Percentiles rank a stretch among this genome's conserved stretches.
These are phyloP conservation scores for Ajuga reptans DNA, from an alignment of 305 asterid species.

Conservation along the genomic window DNA sequence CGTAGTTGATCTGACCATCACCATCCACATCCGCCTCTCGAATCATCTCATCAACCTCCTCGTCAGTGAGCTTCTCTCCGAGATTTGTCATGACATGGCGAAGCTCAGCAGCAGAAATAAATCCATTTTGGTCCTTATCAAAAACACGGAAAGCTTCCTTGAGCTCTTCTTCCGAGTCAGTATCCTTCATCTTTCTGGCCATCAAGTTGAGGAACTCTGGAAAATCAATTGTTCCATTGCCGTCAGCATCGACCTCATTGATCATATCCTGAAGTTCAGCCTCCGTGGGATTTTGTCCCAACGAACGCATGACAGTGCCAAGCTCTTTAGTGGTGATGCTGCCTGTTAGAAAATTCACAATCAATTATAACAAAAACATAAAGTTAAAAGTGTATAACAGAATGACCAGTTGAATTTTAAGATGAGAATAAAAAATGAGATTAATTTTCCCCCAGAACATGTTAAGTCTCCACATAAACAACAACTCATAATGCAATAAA, in stretches of 20 bases:
- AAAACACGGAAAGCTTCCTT: constrained; percentile 83
- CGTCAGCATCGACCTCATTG: constrained; percentile 85
- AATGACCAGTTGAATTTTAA: too few relatives aligned
- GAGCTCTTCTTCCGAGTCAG: constrained; percentile 85
- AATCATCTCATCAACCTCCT: constrained; percentile 87
- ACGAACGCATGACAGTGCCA: constrained; percentile 78
- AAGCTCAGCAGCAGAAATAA: constrained; percentile 82
- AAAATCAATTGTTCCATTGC: constrained; percentile 83
- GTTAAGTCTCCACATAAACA: too few relatives aligned
- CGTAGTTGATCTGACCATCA: constrained; percentile 87
- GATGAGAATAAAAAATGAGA: too few relatives aligned
- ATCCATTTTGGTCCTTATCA: constrained; percentile 80
- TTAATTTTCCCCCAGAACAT: too few relatives aligned
- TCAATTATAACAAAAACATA: not conserved
- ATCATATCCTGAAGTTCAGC: constrained; percentile 86
- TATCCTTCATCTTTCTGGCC: constrained; percentile 90
- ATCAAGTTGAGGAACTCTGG: constrained; percentile 90
- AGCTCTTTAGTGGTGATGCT: constrained; percentile 87
- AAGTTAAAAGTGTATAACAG: too few relatives aligned
- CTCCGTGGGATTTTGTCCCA: constrained; percentile 84
- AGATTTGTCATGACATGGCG: constrained; percentile 87
- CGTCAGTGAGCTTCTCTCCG: constrained; percentile 80
- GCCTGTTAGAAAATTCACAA: constrained; percentile 38
- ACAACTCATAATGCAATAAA: not conserved
- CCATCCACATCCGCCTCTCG: constrained; percentile 91